These are phyloP conservation scores for Globisporangium spiculum DNA, from an alignment of 352 stramenopile species.

Conservation along the genomic window DNA sequence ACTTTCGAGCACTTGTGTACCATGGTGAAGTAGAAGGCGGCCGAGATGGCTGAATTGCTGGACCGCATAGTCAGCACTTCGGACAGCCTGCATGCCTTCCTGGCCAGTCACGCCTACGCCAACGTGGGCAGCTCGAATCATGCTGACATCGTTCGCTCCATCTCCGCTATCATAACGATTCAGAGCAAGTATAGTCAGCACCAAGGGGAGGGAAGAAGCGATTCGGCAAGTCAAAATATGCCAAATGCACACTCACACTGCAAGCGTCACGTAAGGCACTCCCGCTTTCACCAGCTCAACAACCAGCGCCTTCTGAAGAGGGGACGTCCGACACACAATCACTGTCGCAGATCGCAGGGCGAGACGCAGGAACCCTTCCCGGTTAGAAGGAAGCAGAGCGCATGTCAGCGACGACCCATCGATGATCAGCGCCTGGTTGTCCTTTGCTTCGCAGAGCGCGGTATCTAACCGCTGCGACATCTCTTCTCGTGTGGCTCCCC, in stretches of 20 bases:
- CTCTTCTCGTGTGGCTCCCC: constrained; percentile 36
- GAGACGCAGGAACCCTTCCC: constrained; percentile 64
- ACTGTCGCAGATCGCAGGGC: constrained; percentile 76
- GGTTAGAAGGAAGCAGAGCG: constrained; percentile 51
- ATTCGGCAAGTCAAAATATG: not conserved
- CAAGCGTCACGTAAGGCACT: constrained; percentile 86
- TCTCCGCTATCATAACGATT: constrained; percentile 83
- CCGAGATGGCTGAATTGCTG: constrained; percentile 83
- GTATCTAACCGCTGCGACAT: constrained; percentile 53
- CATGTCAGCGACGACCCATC: constrained; percentile 61
- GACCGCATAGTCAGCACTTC: constrained; percentile 77
- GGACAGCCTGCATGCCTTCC: constrained; percentile 91
- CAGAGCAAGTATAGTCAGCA: not conserved
- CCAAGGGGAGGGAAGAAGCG: not conserved
- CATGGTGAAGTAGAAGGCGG: constrained; percentile 69
- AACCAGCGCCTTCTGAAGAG: constrained; percentile 88
- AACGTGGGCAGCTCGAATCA: constrained; percentile 99
- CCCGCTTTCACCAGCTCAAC: constrained; percentile 93
- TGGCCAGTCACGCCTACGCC: constrained; percentile 97
- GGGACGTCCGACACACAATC: constrained; percentile 87
- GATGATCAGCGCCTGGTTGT: constrained; percentile 67
- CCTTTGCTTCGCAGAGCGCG: constrained; percentile 48
- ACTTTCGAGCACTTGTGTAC: constrained; percentile 17
- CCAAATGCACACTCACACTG: constrained; percentile 69
- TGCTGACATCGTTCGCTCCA: constrained; percentile 98